Conservation (phyloP, 257 asterid species). For the Lantana camara region DNA sequence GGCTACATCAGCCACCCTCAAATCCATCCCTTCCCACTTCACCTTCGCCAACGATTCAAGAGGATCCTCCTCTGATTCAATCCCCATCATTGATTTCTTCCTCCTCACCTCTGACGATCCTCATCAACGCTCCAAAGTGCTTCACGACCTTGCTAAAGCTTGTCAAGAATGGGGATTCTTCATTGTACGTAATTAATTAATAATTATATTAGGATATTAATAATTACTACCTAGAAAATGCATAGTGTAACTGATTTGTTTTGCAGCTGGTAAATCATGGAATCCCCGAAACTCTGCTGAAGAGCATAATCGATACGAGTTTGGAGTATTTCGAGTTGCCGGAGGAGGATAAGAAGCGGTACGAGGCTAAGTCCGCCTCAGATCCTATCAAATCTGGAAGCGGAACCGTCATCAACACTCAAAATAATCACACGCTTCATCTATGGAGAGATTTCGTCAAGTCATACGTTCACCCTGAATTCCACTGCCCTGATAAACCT, state of each 20-base stretch:
- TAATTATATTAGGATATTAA: too few relatives aligned
- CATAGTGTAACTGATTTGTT: background rate
- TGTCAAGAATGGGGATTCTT: too few relatives aligned
- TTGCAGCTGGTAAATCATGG: constrained; percentile 32
- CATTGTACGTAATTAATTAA: constrained; percentile 23
- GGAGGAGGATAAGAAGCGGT: too few relatives aligned
- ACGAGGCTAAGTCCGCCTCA: constrained; percentile 33
- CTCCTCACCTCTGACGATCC: constrained; percentile 29
- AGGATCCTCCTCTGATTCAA: constrained; percentile 29
- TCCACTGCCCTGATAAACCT: constrained; percentile 33
- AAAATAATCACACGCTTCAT: constrained; percentile 29
- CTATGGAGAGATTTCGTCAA: constrained; percentile 51
- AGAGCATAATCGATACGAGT: constrained; percentile 24
- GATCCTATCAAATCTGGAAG: constrained; percentile 44
- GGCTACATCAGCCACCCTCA: constrained; percentile 21
- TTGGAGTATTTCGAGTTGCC: constrained; percentile 34
- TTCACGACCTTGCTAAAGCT: constrained; percentile 38
- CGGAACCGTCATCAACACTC: constrained; percentile 28
- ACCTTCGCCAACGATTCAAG: constrained; percentile 6
- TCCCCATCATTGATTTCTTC: constrained; percentile 49
- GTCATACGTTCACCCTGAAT: constrained; percentile 42
- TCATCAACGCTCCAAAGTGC: constrained; percentile 30
- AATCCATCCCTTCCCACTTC: constrained; percentile 33
- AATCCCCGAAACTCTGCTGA: constrained; percentile 27
- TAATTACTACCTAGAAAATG: too few relatives aligned